Evolutionary conservation across 23 red algal genomes (phyloP).

Genomic region (Gracilaria domingensis): DNA sequence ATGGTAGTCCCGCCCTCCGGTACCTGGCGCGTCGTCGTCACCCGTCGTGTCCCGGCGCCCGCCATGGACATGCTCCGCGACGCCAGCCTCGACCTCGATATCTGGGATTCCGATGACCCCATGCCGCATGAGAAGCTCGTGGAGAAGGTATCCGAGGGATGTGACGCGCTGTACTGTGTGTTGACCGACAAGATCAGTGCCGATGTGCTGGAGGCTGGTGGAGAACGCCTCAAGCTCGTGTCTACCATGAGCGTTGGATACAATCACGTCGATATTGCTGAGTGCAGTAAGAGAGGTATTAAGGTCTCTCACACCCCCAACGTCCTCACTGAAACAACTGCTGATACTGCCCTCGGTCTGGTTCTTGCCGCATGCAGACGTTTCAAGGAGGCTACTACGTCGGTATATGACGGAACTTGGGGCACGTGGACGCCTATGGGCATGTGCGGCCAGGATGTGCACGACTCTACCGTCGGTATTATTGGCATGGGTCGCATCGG

Average conservation of each 20-base stretch:
- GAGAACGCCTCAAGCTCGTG: conserved; percentile 67
- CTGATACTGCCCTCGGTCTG: conserved; percentile 89
- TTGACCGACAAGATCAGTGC: conserved; percentile 76
- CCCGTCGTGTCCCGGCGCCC: conserved; percentile 48
- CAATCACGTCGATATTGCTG: conserved; percentile 91
- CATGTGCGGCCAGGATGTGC: conserved; percentile 89
- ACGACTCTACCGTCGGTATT: conserved; percentile 83
- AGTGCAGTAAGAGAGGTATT: conserved; percentile 58
- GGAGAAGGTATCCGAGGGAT: conserved; percentile 3
- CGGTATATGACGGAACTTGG: conserved; percentile 79
- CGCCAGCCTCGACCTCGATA: conserved; percentile 57
- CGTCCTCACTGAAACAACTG: conserved; percentile 94
- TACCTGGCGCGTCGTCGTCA: conserved; percentile 75
- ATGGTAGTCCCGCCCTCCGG: conserved; percentile 49
- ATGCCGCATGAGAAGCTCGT: conserved; percentile 54
- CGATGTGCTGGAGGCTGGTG: conserved; percentile 60
- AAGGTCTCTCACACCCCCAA: conserved; percentile 84
- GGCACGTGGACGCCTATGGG: conserved; percentile 86
- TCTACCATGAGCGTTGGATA: conserved; percentile 93
- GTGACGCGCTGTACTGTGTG: conserved; percentile 72
- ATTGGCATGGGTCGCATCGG: conserved; percentile 94
- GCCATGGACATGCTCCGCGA: conserved; percentile 70
- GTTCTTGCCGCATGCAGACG: conserved; percentile 84
- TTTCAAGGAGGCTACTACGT: conserved; percentile 82
- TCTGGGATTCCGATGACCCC: conserved; percentile 62